These are phyloP conservation scores for Claviceps africana DNA, from an alignment of 2,329 filamentous ascomycete genomes.

Conservation along the genomic window DNA sequence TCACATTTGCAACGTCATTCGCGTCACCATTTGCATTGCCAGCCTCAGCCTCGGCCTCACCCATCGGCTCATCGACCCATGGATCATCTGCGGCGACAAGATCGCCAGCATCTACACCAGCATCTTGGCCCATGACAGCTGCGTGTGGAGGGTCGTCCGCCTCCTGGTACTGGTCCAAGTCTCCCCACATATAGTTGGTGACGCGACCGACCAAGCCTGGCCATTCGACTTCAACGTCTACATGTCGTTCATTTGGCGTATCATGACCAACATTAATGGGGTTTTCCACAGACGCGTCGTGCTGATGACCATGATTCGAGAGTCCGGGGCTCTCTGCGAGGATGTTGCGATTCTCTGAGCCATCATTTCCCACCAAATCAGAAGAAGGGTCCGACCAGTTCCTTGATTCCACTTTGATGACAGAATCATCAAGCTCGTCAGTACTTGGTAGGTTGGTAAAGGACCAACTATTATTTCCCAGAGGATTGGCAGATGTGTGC, in stretches of 20 bases:
- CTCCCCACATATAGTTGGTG: constrained; percentile 49
- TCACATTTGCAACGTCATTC: constrained; percentile 17
- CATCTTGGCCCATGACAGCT: constrained; percentile 20
- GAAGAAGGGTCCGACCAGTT: not conserved
- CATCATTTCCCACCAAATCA: not conserved
- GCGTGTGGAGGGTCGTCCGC: constrained; percentile 12
- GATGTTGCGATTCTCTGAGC: not conserved
- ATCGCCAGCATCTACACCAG: constrained; percentile 30
- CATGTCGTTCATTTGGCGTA: constrained; percentile 2
- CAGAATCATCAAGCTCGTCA: constrained; percentile 6
- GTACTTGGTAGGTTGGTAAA: constrained; percentile 30
- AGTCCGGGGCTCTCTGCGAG: not conserved
- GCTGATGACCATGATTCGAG: constrained; percentile 3
- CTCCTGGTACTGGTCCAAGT: constrained; percentile 27
- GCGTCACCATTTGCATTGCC: constrained; percentile 22
- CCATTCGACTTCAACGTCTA: constrained; percentile 8
- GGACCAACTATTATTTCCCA: constrained; percentile 49
- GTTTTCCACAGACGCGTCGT: not conserved
- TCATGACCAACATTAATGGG: constrained; percentile 6
- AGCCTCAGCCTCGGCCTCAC: constrained; percentile 20
- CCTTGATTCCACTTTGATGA: not conserved
- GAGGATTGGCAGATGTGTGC: constrained; percentile 30
- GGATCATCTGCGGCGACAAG: constrained; percentile 38
- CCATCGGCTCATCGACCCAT: constrained; percentile 12
- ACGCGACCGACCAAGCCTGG: constrained; percentile 21